A percentile compares a stretch with the other conserved stretches of the same genome.
Evolutionary conservation across 495 filamentous ascomycete species (phyloP).

Genomic region (Podospora pseudocomata): DNA sequence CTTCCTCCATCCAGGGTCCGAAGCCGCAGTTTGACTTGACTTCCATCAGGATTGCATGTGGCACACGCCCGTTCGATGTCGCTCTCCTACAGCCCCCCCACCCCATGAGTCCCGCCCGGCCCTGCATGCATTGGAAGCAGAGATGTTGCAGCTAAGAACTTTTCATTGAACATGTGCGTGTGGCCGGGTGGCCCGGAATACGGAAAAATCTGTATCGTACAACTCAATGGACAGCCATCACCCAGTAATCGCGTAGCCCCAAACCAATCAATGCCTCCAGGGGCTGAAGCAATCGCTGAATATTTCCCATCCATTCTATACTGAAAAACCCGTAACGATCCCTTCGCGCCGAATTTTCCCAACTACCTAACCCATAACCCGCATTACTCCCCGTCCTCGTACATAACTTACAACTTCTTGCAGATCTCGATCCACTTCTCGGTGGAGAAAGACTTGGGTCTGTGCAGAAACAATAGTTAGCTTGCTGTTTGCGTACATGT

Average conservation of each 20-base stretch:
- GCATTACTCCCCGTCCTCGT: slow-evolving; percentile 10
- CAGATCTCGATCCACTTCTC: slow-evolving; percentile 91
- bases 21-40: neutral
- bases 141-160: slow-evolving; percentile 12
- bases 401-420: slow-evolving; percentile 69
- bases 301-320: slow-evolving; percentile 32
- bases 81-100: neutral
- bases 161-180: slow-evolving; percentile 8
- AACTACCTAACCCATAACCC: slow-evolving; percentile 23
- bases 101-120: slow-evolving; percentile 4
- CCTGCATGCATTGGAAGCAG: slow-evolving; percentile 23
- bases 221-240: slow-evolving; percentile 27
- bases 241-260: slow-evolving; percentile 11
- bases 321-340: slow-evolving; percentile 31
- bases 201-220: slow-evolving; percentile 28
- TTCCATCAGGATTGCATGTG: slow-evolving; percentile 2
- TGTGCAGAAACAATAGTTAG: slow-evolving; percentile 13
- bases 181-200: slow-evolving; percentile 18
- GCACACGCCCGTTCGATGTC: neutral
- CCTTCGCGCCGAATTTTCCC: slow-evolving; percentile 28
- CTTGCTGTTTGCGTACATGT: neutral
- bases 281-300: slow-evolving; percentile 20
- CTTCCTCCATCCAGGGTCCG: neutral
- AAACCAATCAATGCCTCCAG: neutral
- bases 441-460: slow-evolving; percentile 96